These are phyloP conservation scores for Nicotiana tabacum DNA, from an alignment of 257 asterid genomes.

Conservation along the genomic window DNA sequence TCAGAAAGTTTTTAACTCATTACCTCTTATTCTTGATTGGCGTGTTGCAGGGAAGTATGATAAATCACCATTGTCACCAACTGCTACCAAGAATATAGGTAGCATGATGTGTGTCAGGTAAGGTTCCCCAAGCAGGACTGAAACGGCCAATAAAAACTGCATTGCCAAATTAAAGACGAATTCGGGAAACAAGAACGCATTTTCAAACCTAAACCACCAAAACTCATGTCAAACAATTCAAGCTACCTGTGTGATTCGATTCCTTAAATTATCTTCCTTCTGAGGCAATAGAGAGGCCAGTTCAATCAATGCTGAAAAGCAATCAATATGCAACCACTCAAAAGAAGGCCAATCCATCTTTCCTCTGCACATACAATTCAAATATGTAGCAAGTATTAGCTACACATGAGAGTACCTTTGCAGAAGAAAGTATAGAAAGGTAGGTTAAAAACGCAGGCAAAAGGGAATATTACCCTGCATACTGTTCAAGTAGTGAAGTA, in stretches of 20 bases:
- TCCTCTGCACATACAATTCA: slow-evolving; percentile 52
- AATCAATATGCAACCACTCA: slow-evolving; percentile 84
- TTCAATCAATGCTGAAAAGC: slow-evolving; percentile 81
- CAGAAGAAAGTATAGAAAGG: slow-evolving; percentile 1
- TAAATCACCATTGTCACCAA: slow-evolving; percentile 71
- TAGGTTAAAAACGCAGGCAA: background rate
- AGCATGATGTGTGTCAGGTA: slow-evolving; percentile 78
- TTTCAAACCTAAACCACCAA: slow-evolving; percentile 17
- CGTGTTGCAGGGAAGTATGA: slow-evolving; percentile 52
- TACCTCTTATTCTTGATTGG: slow-evolving; percentile 61
- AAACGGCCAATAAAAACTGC: slow-evolving; percentile 77
- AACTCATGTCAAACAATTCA: slow-evolving; percentile 15
- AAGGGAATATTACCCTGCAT: slow-evolving; percentile 57
- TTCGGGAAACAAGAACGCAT: slow-evolving; percentile 7
- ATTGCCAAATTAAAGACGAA: slow-evolving; percentile 17
- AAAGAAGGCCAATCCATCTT: slow-evolving; percentile 77
- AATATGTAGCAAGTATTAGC: slow-evolving; percentile 13
- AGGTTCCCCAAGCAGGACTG: slow-evolving; percentile 65
- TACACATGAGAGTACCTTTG: background rate
- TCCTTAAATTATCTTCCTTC: slow-evolving; percentile 88
- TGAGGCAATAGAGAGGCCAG: slow-evolving; percentile 79
- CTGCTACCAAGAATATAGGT: slow-evolving; percentile 78
- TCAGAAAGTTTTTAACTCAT: background rate
- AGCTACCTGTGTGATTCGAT: slow-evolving; percentile 67
- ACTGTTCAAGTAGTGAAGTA: slow-evolving; percentile 54